Evolutionary conservation across 371 early-diverging fungal genomes (phyloP), one percentile per base, ranked within the genome.

Genomic region (Scutellospora calospora): DNA sequence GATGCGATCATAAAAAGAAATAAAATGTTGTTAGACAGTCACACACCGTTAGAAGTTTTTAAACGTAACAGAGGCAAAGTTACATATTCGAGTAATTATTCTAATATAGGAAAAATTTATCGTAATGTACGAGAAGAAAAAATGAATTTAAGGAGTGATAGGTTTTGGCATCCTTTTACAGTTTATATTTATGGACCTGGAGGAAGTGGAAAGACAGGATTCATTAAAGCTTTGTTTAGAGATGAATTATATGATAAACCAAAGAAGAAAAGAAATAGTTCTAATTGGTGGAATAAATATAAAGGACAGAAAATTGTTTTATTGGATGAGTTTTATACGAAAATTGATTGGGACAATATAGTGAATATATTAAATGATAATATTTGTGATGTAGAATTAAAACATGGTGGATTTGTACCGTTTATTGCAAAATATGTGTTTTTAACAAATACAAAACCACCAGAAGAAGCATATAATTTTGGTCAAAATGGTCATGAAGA

Each of bases 401-500:
- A 62, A 62, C 22, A 62, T 62, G 63, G 14, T 20, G 25, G 25
- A 27, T 11, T 11, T 11, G 14, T 3, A 11, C 25, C 63, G 3
- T 62, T 62, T 8, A 8, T 62, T 29, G 25, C 63, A 25, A 62
- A 62, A 62, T 62, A 62, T 62, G 22, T 62, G 1, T 62, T 62
- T 62, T 62, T 62, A 62, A 62, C 63, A 11, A 62, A 14, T 22
- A 62, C 63, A 2, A 18, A 62, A 62, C 33, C 63, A 62, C 63
- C 63, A 5, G 25, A 62, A 25, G 20, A 25, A 25, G 63, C 63
- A 62, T 62, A 62, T 62, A 18, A 27, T 25, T 62, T 62, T 62
- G 33, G 33, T 25, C 11, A 62, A 8, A 1, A 3, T 62, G 63
- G 22, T 14, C 2, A 20, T 29, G 63, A 62, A 27, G 12, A 62